Evolutionary conservation across 2,329 filamentous ascomycete species (phyloP), one percentile per base, ranked within the genome.

Genomic region (Fusarium drepaniforme): DNA sequence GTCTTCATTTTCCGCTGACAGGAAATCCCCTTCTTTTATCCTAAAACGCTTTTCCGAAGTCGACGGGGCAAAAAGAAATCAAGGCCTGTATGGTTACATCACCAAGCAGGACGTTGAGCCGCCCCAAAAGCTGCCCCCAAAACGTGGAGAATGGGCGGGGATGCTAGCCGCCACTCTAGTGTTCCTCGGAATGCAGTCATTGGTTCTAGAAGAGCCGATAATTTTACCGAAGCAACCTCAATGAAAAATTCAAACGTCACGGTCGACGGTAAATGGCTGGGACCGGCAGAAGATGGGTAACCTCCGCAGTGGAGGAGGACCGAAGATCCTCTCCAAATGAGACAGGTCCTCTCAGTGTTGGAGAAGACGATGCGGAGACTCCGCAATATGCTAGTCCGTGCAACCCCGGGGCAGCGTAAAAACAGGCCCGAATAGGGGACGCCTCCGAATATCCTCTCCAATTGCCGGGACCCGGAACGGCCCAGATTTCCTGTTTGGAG

Each of bases 311-410:
- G 33, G 60, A 53, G 33, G 60, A 51, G 46, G 33, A 35, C 16
- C 30, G 25, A 16, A 23, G 53, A 61, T 61, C 25, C 23, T 61
- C 64, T 61, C 66, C 28, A 63, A 40, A 40, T 33, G 13, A 30
- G 61, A 57, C 44, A 53, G 25, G 21, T 33, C 15, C n/a, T 60
- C 44, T 64, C 51, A 33, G 30, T 21, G 58, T 75, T 75, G 72
- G 72, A 75, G 33, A 35, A 35, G 69, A 70, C 57, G 62, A 70
- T 75, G 72, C 72, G 73, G 73, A 75, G 73, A 44, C 73, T 75
- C 72, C 73, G 73, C 73, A 75, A 69, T 51, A 59, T 63, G 61
- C 53, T 38, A 60, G 67, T 21, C 72, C 62, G 42, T 60, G 68
- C 64, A 56, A 68, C 57, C 57, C 64, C 16, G n/a, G 59, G 42